These are phyloP conservation scores for Dichotomopilus funicola DNA, from an alignment of 2,329 filamentous ascomycete genomes.

Conservation along the genomic window DNA sequence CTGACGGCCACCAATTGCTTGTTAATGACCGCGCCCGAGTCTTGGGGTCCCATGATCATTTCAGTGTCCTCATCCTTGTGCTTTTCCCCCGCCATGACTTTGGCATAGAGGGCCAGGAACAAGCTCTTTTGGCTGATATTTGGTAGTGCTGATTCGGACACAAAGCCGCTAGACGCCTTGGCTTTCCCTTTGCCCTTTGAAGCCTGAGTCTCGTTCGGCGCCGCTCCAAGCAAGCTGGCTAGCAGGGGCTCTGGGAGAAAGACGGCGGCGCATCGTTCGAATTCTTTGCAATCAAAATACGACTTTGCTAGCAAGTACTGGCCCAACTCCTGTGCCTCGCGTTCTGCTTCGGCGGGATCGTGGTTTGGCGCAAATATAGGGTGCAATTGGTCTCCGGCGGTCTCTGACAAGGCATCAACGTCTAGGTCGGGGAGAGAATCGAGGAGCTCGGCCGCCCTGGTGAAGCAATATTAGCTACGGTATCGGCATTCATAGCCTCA, in stretches of 20 bases:
- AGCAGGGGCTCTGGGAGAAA: constrained; percentile 77
- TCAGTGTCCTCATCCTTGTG: constrained; percentile 93
- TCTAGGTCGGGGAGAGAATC: too few species aligned
- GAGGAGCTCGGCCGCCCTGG: constrained; percentile 88
- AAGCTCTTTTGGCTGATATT: constrained; percentile 81
- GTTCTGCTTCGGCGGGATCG: constrained; percentile 64
- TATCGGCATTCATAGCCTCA: neutral
- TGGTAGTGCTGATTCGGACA: constrained; percentile 36
- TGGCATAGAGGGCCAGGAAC: constrained; percentile 87
- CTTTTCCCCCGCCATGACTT: constrained; percentile 90
- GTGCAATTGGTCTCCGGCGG: constrained; percentile 38
- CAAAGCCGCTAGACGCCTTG: constrained; percentile 10
- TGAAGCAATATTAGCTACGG: constrained; percentile 12
- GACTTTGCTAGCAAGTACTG: constrained; percentile 88
- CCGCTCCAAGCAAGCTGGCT: constrained; percentile 54
- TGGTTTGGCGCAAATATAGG: constrained; percentile 48
- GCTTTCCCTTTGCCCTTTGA: constrained; percentile 40
- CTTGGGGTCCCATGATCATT: constrained; percentile 91
- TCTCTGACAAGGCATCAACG: constrained; percentile 62
- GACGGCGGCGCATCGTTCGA: constrained; percentile 83
- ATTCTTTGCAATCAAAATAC: constrained; percentile 92
- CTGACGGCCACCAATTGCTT: constrained; percentile 74
- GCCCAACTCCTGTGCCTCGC: constrained; percentile 74
- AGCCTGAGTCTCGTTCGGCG: constrained; percentile 29
- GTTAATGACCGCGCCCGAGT: constrained; percentile 77